These are phyloP conservation scores for Clavulina sp. DNA, from an alignment of 768 basidiomycete genomes.

Conservation along the genomic window DNA sequence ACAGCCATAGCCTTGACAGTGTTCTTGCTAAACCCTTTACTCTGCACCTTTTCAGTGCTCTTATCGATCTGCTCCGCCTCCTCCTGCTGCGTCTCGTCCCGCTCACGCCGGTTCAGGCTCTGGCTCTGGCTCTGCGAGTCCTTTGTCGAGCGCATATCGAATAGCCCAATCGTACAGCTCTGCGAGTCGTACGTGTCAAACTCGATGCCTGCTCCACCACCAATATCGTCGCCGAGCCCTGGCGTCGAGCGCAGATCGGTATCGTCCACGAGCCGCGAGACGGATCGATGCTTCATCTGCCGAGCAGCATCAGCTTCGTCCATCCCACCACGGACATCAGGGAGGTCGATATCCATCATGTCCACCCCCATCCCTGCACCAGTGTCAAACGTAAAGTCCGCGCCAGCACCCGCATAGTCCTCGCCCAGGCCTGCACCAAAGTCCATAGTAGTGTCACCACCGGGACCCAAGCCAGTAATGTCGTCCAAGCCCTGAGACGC, in stretches of 20 bases:
- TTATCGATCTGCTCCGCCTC: slow-evolving; percentile 11
- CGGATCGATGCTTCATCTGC: neutral
- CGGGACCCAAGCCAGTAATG: slow-evolving; percentile 37
- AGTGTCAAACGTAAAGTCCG: slow-evolving; percentile 59
- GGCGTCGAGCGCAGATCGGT: neutral
- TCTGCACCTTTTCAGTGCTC: slow-evolving; percentile 5
- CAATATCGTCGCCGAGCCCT: neutral
- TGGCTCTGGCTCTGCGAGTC: slow-evolving; percentile 8
- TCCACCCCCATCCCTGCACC: slow-evolving; percentile 25
- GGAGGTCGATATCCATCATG: slow-evolving; percentile 21
- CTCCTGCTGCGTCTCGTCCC: slow-evolving; percentile 7
- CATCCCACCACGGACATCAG: slow-evolving; percentile 14
- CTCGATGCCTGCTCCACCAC: too few species aligned
- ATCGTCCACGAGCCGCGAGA: neutral
- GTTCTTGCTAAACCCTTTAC: slow-evolving; percentile 54
- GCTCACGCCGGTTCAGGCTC: too few species aligned
- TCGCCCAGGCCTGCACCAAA: slow-evolving; percentile 26
- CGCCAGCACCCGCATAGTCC: slow-evolving; percentile 28
- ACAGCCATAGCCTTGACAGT: slow-evolving; percentile 69
- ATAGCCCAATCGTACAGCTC: slow-evolving; percentile 62
- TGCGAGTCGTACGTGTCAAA: slow-evolving; percentile 46
- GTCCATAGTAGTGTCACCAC: slow-evolving; percentile 31
- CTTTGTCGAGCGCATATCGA: slow-evolving; percentile 39
- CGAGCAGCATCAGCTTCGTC: slow-evolving; percentile 14
- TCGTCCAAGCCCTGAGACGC: slow-evolving; percentile 39